Evolutionary conservation across 2,329 filamentous ascomycete species (phyloP).

Genomic region (Hypoxylon sp.): DNA sequence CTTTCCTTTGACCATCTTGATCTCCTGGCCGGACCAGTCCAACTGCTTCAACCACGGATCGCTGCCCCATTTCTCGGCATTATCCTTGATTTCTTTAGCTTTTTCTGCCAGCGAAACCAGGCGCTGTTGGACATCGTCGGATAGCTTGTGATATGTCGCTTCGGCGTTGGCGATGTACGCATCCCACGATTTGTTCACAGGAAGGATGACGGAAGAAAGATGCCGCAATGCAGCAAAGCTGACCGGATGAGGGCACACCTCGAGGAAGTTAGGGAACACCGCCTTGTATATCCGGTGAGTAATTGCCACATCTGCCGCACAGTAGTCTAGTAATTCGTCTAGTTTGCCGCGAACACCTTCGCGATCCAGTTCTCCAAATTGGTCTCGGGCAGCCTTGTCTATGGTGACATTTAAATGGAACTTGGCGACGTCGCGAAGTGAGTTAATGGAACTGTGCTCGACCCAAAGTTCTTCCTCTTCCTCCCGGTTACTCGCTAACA

Average conservation of each 20-base stretch:
- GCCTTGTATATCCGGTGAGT: slow-evolving; percentile 95
- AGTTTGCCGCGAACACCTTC: slow-evolving; percentile 76
- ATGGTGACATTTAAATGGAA: slow-evolving; percentile 94
- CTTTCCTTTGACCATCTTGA: slow-evolving; percentile 91
- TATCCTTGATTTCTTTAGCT: slow-evolving; percentile 78
- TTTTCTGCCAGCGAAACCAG: slow-evolving; percentile 79
- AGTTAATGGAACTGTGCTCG: slow-evolving; percentile 93
- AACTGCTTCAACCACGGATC: slow-evolving; percentile 95
- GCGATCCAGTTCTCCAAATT: slow-evolving; percentile 85
- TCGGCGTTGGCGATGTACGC: slow-evolving; percentile 87
- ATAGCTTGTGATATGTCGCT: slow-evolving; percentile 81
- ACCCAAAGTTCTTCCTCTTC: slow-evolving; percentile 98
- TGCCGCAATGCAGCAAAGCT: slow-evolving; percentile 95
- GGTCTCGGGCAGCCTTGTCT: slow-evolving; percentile 87
- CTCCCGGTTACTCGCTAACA: slow-evolving; percentile 77
- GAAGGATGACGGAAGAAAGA: slow-evolving; percentile 91
- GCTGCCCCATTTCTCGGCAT: slow-evolving; percentile 75
- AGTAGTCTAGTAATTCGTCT: slow-evolving; percentile 90
- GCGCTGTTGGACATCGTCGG: slow-evolving; percentile 80
- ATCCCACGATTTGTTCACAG: slow-evolving; percentile 89
- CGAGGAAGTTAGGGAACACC: slow-evolving; percentile 89
- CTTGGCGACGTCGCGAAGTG: slow-evolving; percentile 91
- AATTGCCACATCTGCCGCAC: slow-evolving; percentile 90
- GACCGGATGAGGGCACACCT: slow-evolving; percentile 94
- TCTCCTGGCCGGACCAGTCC: slow-evolving; percentile 94